Conservation (phyloP, 2,329 filamentous ascomycete genomes). For the Aspergillus nomiae region DNA sequence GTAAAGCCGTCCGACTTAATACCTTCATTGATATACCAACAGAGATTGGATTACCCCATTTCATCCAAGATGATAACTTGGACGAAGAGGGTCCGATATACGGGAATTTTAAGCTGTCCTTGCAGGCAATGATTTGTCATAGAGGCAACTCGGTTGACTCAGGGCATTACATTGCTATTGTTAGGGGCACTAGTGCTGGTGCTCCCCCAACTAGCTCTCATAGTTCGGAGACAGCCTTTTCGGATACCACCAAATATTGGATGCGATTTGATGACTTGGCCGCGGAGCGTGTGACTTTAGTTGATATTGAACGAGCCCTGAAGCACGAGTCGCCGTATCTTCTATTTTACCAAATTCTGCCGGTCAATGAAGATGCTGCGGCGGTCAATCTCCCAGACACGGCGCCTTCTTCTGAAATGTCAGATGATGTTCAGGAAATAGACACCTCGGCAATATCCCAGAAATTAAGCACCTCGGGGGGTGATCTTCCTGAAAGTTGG, state of each 20-base stretch:
- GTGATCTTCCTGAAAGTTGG: slow-evolving; percentile 22
- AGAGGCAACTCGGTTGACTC: slow-evolving; percentile 81
- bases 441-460: slow-evolving; percentile 22
- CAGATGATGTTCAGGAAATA: slow-evolving; percentile 26
- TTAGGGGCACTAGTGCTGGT: slow-evolving; percentile 65
- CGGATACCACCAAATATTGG: slow-evolving; percentile 77
- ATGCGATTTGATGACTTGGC: slow-evolving; percentile 90
- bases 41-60: slow-evolving; percentile 80
- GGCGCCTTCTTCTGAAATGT: slow-evolving; percentile 30
- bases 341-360: slow-evolving; percentile 91
- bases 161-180: slow-evolving; percentile 88
- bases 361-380: slow-evolving; percentile 69
- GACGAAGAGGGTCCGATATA: slow-evolving; percentile 68
- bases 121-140: slow-evolving; percentile 93
- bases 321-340: slow-evolving; percentile 91
- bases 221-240: slow-evolving; percentile 32
- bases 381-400: slow-evolving; percentile 39
- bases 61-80: slow-evolving; percentile 78
- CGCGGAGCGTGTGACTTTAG: slow-evolving; percentile 68
- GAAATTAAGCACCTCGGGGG: slow-evolving; percentile 20
- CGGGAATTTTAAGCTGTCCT: slow-evolving; percentile 87
- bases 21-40: slow-evolving; percentile 91
- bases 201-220: slow-evolving; percentile 28
- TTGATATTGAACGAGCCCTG: slow-evolving; percentile 77
- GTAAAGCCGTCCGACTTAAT: slow-evolving; percentile 69